Evolutionary conservation across 78 protist species (phyloP).

Genomic region (Bigelowiella natans): DNA sequence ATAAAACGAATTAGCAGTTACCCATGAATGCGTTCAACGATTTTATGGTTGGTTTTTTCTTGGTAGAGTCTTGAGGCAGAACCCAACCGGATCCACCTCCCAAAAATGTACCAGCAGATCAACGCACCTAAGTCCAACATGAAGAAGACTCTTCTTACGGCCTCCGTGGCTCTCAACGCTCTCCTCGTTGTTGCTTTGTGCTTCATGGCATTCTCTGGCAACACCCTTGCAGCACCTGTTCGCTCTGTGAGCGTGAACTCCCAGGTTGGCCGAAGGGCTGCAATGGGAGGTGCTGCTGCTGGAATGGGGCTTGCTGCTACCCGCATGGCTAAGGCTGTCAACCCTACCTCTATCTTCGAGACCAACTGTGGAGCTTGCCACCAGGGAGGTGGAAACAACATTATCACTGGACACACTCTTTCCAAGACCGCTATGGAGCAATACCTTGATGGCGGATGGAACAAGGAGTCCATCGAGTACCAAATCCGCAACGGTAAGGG

Average conservation of each 20-base stretch:
- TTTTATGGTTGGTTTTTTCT: too few species aligned
- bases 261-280: neutral
- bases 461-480: neutral
- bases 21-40: too few species aligned
- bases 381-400: neutral
- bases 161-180: neutral
- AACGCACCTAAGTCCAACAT: neutral
- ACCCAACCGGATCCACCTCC: too few species aligned
- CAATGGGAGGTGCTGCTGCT: neutral
- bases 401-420: neutral
- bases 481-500: neutral
- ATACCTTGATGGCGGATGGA: neutral
- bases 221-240: neutral
- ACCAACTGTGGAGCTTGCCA: neutral
- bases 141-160: neutral
- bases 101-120: neutral
- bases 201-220: neutral
- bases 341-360: neutral
- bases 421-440: neutral
- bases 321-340: neutral
- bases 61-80: too few species aligned
- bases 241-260: too few species aligned
- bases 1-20: too few species aligned
- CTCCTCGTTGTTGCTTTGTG: neutral
- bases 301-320: neutral